These are phyloP conservation scores for Pisolithus microcarpus DNA, from an alignment of 768 basidiomycete species.

Conservation along the genomic window DNA sequence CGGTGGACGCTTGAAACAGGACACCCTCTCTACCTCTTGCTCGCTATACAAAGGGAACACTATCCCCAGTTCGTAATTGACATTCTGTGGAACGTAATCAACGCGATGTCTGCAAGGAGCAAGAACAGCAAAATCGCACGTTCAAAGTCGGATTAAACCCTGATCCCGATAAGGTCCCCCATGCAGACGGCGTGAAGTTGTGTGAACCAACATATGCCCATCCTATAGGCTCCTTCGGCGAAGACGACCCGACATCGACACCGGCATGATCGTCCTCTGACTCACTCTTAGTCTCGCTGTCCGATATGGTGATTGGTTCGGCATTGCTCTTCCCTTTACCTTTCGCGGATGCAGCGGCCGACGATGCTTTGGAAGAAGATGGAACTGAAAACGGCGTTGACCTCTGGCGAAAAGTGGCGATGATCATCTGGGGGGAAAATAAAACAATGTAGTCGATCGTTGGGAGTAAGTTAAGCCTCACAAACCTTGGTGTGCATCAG, in stretches of 20 bases:
- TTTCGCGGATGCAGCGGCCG: constrained; percentile 2
- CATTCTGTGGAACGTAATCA: constrained; percentile 38
- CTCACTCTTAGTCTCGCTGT: constrained; percentile 29
- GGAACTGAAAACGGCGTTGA: constrained; percentile 13
- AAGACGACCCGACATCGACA: constrained; percentile 13
- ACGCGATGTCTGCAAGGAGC: neutral
- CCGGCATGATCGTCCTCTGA: constrained; percentile 28
- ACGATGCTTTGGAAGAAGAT: constrained; percentile 8
- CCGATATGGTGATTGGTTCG: constrained; percentile 22
- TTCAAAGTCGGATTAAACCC: constrained; percentile 66
- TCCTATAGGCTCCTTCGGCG: constrained; percentile 38
- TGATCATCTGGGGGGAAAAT: constrained; percentile 57
- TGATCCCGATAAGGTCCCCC: constrained; percentile 74
- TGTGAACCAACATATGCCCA: constrained; percentile 88
- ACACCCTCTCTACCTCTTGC: constrained; percentile 48
- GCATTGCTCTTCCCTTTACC: constrained; percentile 20
- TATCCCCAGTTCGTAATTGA: constrained; percentile 85
- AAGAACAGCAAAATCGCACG: constrained; percentile 34
- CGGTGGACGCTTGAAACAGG: constrained; percentile 75
- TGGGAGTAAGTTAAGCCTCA: neutral
- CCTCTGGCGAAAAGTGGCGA: constrained; percentile 42
- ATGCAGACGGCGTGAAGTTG: constrained; percentile 87
- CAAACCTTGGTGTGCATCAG: constrained; percentile 90
- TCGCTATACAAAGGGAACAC: constrained; percentile 61
- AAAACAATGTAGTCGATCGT: neutral